Conservation (phyloP, 164 flowering plant genomes). For the Vitis cinerea region DNA sequence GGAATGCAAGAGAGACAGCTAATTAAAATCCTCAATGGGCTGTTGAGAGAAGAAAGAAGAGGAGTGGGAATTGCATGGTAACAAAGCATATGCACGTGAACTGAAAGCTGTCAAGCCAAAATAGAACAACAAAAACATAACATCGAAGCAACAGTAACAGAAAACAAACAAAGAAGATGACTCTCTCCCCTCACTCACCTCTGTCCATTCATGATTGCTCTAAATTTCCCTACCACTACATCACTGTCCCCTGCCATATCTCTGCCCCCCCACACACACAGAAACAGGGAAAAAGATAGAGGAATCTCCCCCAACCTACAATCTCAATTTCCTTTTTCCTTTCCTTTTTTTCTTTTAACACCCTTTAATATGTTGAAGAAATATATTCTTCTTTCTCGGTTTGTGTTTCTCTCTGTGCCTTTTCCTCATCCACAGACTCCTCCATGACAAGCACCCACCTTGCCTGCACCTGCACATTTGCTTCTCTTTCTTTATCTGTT, state of each 20-base stretch:
- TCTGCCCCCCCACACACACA: not conserved
- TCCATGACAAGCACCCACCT: constrained; percentile 50
- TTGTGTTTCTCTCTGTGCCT: constrained; percentile 35
- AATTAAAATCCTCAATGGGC: too few relatives aligned
- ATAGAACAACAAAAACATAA: not conserved
- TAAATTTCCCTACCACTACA: not conserved
- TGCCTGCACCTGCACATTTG: constrained; percentile 28
- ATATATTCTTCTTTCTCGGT: constrained; percentile 19
- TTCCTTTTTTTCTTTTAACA: constrained; percentile 7
- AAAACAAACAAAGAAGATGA: not conserved
- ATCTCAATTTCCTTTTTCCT: not conserved
- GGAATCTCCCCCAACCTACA: constrained; percentile 12
- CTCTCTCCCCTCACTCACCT: not conserved
- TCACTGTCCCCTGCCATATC: not conserved
- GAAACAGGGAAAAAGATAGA: not conserved
- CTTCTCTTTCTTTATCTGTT: constrained; percentile 17
- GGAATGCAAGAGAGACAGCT: too few relatives aligned
- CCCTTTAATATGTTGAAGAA: constrained; percentile 19
- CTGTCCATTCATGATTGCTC: constrained; percentile 5
- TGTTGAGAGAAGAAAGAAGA: too few relatives aligned
- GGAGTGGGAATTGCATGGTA: too few relatives aligned
- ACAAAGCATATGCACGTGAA: too few relatives aligned
- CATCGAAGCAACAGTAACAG: not conserved
- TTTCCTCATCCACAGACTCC: constrained; percentile 39
- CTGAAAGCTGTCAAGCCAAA: not conserved